Percentiles rank a stretch among this genome's conserved stretches.
Conservation (phyloP, 2,329 filamentous ascomycete genomes). For the Polytolypa hystricis region DNA sequence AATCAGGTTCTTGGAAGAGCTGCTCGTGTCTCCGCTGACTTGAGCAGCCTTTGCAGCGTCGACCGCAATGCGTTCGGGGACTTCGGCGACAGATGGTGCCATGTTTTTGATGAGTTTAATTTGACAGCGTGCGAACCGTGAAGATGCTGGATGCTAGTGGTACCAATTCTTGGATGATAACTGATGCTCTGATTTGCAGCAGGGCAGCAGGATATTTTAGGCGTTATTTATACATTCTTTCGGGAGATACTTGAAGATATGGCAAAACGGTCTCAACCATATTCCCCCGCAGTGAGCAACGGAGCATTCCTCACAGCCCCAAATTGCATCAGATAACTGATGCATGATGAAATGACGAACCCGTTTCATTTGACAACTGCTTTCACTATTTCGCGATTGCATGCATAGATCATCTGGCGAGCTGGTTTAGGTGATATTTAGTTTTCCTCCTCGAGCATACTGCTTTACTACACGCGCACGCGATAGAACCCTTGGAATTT, state of each 20-base stretch:
- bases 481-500: conserved; percentile 3
- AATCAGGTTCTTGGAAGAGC: conserved; percentile 10
- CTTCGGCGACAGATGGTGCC: conserved; percentile 16
- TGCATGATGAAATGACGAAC: too few species aligned
- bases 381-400: too few species aligned
- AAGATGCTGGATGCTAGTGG: conserved; percentile 1
- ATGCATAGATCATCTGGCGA: too few species aligned
- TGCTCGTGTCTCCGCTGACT: background rate
- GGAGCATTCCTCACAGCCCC: too few species aligned
- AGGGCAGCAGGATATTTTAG: background rate
- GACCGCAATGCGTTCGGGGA: conserved; percentile 8
- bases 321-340: too few species aligned
- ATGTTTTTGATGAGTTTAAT: conserved; percentile 7
- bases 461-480: background rate
- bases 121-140: background rate
- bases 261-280: background rate
- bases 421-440: too few species aligned
- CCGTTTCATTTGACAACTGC: too few species aligned
- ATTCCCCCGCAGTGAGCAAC: background rate
- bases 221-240: background rate
- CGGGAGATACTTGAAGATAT: background rate
- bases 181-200: background rate
- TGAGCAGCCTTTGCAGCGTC: conserved; percentile 1
- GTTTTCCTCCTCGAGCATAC: too few species aligned
- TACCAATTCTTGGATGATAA: background rate